phyloP scores from a whole-genome alignment of 192 early-diverging fungal species.

The Coemansia sp. region DNA sequence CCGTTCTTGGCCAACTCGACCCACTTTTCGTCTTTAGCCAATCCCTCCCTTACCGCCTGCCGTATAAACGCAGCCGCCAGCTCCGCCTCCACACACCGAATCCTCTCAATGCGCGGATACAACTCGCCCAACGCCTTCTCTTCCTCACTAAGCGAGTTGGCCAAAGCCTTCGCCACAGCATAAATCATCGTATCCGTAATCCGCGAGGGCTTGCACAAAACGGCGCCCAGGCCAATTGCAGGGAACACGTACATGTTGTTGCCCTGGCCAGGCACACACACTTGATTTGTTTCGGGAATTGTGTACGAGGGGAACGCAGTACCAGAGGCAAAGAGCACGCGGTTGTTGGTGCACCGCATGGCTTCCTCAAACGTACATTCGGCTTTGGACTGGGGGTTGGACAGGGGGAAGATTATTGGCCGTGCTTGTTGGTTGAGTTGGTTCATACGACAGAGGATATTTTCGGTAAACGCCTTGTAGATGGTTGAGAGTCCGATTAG shows the following conservation, averaged over 20 bases:
- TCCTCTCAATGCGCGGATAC: constrained; percentile 83
- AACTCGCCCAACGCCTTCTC: constrained; percentile 72
- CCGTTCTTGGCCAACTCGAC: constrained; percentile 30
- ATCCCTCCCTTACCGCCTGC: constrained; percentile 65
- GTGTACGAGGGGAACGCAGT: constrained; percentile 86
- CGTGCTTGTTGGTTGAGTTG: constrained; percentile 58
- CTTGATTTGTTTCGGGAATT: constrained; percentile 55
- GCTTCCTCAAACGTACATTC: constrained; percentile 96
- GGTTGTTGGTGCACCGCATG: constrained; percentile 79
- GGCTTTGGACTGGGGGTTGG: constrained; percentile 84
- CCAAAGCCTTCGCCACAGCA: constrained; percentile 73
- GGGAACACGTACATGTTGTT: constrained; percentile 99
- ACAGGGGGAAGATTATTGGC: constrained; percentile 90
- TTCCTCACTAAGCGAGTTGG: constrained; percentile 67
- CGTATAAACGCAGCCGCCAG: constrained; percentile 79
- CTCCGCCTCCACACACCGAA: constrained; percentile 79
- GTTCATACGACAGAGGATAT: constrained; percentile 74
- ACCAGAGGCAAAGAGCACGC: constrained; percentile 94
- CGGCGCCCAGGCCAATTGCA: constrained; percentile 85
- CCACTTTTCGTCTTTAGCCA: constrained; percentile 43
- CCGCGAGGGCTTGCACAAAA: constrained; percentile 64
- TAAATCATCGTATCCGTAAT: constrained; percentile 86
- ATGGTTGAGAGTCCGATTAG: constrained; percentile 86
- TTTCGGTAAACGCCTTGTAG: constrained; percentile 73
- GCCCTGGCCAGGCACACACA: constrained; percentile 74